Evolutionary conservation across 768 basidiomycete genomes (phyloP).

Genomic region (Tylopilus rubrobrunneus): DNA sequence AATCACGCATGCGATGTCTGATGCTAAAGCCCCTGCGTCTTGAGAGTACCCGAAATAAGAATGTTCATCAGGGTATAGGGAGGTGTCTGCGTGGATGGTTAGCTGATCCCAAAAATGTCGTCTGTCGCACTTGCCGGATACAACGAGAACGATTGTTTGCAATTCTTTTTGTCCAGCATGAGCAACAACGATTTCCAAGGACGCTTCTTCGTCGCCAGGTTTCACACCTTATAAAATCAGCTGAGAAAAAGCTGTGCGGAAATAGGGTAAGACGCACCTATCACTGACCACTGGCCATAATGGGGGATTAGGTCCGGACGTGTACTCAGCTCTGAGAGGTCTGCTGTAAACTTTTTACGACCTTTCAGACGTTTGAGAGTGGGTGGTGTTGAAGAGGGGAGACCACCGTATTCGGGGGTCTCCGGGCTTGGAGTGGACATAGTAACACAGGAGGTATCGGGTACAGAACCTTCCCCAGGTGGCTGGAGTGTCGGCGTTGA

Average conservation of each 20-base stretch:
- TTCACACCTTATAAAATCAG: constrained; percentile 37
- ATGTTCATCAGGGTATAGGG: constrained; percentile 62
- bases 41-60: constrained; percentile 53
- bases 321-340: constrained; percentile 45
- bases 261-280: constrained; percentile 33
- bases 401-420: too few species aligned
- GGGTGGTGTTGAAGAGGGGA: too few species aligned
- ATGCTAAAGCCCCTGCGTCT: constrained; percentile 37
- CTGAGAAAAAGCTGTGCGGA: neutral
- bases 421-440: too few species aligned
- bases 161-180: neutral
- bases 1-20: constrained; percentile 39
- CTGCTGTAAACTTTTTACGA: constrained; percentile 52
- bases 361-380: constrained; percentile 40
- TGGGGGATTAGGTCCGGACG: constrained; percentile 35
- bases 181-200: constrained; percentile 47
- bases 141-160: constrained; percentile 38
- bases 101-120: neutral
- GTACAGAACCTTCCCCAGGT: too few species aligned
- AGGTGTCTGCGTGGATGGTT: constrained; percentile 45
- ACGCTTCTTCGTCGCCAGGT: constrained; percentile 60
- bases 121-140: constrained; percentile 40
- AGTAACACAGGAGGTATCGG: too few species aligned
- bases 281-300: constrained; percentile 37
- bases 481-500: too few species aligned